Evolutionary conservation across 2,329 filamentous ascomycete species (phyloP).

Genomic region (Fusarium odoratissimum): DNA sequence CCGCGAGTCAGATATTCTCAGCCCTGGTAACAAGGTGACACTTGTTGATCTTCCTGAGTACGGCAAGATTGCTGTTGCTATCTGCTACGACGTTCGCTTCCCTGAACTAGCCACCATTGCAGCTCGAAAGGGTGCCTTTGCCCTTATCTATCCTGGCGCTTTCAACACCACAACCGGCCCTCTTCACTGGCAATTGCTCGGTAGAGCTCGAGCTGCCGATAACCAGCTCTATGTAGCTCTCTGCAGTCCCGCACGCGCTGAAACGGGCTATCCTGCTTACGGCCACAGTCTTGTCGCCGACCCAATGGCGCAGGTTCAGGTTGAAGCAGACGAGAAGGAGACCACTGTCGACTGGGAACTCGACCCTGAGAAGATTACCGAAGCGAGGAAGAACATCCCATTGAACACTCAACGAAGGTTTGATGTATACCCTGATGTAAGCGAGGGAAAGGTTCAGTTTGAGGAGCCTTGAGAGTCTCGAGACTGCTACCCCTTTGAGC

Average conservation of each 20-base stretch:
- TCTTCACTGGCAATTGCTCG: slow-evolving; percentile 89
- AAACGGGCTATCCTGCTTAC: slow-evolving; percentile 86
- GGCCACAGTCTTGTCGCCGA: slow-evolving; percentile 91
- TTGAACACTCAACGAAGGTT: slow-evolving; percentile 87
- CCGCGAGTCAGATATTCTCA: slow-evolving; percentile 88
- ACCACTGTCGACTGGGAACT: slow-evolving; percentile 80
- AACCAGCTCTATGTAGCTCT: slow-evolving; percentile 95
- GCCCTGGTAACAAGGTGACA: slow-evolving; percentile 85
- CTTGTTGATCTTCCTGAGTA: slow-evolving; percentile 89
- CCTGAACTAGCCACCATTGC: slow-evolving; percentile 93
- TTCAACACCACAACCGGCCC: slow-evolving; percentile 96
- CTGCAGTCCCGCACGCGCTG: slow-evolving; percentile 87
- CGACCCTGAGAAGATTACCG: slow-evolving; percentile 74
- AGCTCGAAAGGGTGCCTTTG: slow-evolving; percentile 85
- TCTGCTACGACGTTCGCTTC: slow-evolving; percentile 98
- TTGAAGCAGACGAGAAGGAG: slow-evolving; percentile 82
- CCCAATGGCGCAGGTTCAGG: slow-evolving; percentile 85
- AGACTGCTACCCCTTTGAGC: background rate
- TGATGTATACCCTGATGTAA: slow-evolving; percentile 95
- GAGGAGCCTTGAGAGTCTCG: slow-evolving; percentile 45
- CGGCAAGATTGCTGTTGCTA: slow-evolving; percentile 86
- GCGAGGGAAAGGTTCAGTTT: slow-evolving; percentile 63
- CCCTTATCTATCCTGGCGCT: slow-evolving; percentile 92
- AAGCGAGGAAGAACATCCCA: slow-evolving; percentile 85
- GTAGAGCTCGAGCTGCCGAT: slow-evolving; percentile 85